Conservation (phyloP, 176 grass and related monocot genomes). For the Aechmea fasciata region DNA sequence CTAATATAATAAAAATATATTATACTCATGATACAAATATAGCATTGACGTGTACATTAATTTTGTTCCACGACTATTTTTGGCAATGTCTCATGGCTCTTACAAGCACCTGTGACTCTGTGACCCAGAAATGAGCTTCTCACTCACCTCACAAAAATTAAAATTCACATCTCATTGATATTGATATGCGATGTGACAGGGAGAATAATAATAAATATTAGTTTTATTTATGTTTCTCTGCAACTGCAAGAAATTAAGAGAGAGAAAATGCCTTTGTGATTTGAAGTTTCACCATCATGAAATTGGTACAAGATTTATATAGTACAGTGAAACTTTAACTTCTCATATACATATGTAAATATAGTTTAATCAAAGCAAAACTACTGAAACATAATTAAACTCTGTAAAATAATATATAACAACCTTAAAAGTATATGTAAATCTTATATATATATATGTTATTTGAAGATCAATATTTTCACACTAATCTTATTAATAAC, state of each 20-base stretch:
- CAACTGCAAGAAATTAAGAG: neutral
- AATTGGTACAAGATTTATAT: neutral
- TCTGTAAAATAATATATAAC: too few relatives aligned
- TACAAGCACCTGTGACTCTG: neutral
- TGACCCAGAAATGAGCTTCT: neutral
- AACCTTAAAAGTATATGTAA: too few relatives aligned
- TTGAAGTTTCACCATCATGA: conserved; percentile 6
- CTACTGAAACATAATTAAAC: too few relatives aligned
- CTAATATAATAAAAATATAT: too few relatives aligned
- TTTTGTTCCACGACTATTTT: neutral
- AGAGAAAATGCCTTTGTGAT: neutral
- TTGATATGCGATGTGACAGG: neutral
- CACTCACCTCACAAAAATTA: neutral
- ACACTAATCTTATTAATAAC: too few relatives aligned
- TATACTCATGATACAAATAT: too few relatives aligned
- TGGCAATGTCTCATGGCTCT: neutral
- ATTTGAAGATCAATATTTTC: too few relatives aligned
- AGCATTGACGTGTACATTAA: too few relatives aligned
- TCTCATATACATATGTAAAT: too few relatives aligned
- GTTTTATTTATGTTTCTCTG: neutral
- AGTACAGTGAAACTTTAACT: too few relatives aligned
- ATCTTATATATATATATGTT: too few relatives aligned
- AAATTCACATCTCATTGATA: neutral
- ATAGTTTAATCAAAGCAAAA: too few relatives aligned
- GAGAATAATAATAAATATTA: neutral